These are phyloP conservation scores for Lathyrus tuberosus DNA, from an alignment of 306 rosid species.

Conservation along the genomic window DNA sequence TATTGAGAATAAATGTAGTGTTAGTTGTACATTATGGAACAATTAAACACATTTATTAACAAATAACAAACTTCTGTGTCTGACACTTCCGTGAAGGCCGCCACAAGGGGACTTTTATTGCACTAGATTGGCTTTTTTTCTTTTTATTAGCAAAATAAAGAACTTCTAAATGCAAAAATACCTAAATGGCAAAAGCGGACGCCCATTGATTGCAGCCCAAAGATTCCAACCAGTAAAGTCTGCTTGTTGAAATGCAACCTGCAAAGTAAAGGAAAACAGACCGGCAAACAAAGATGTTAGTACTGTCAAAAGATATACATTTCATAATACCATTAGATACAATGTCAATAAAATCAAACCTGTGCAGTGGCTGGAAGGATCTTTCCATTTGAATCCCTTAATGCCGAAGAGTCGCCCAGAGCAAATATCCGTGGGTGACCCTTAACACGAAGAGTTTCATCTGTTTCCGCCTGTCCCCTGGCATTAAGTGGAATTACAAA, in stretches of 20 bases:
- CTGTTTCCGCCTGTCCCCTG: constrained; percentile 91
- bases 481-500: constrained; percentile 78
- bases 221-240: constrained; percentile 97
- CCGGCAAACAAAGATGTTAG: constrained; percentile 24
- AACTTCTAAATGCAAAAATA: constrained; percentile 39
- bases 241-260: constrained; percentile 99
- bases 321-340: constrained; percentile 22
- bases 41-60: constrained; percentile 5
- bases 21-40: constrained; percentile 19
- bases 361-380: constrained; percentile 97
- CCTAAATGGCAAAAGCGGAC: constrained; percentile 97
- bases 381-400: constrained; percentile 83
- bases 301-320: constrained; percentile 1
- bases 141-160: constrained; percentile 17
- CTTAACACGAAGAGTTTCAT: constrained; percentile 96
- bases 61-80: constrained; percentile 16
- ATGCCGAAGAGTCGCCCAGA: constrained; percentile 86
- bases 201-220: constrained; percentile 95
- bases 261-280: constrained; percentile 36
- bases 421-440: constrained; percentile 99
- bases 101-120: background rate
- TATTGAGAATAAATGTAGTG: constrained; percentile 6
- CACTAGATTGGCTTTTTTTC: background rate
- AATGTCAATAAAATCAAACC: constrained; percentile 45
- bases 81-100: background rate